Percentiles rank a stretch among this genome's conserved stretches.
Evolutionary conservation across 129 eudicot species (phyloP).

Genomic region (Pittosporum tobira): DNA sequence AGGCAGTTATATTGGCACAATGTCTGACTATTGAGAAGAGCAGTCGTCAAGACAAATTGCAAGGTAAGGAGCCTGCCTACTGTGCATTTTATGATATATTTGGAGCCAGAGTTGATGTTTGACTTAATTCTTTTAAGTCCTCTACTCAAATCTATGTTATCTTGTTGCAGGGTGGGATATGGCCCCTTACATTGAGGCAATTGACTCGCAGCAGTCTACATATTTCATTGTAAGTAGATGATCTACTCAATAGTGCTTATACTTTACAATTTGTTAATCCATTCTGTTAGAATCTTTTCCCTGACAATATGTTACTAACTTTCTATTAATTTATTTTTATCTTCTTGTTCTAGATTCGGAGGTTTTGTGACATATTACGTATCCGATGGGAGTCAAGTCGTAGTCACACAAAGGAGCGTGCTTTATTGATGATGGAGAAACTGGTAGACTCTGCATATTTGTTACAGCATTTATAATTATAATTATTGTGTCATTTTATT

Average conservation of each 20-base stretch:
- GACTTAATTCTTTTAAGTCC: not conserved
- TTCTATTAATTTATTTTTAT: too few species aligned
- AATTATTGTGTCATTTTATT: not conserved
- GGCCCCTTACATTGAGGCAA: conserved; percentile 90
- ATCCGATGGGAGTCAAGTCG: conserved; percentile 88
- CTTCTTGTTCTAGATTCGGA: conserved; percentile 25
- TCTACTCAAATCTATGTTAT: not conserved
- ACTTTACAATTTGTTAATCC: too few species aligned
- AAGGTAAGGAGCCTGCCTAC: conserved; percentile 39
- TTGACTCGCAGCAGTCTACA: conserved; percentile 73
- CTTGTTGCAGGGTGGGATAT: conserved; percentile 60
- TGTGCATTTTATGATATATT: too few species aligned
- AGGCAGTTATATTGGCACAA: conserved; percentile 65
- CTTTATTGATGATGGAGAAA: conserved; percentile 85
- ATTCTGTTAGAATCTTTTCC: not conserved
- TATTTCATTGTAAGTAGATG: conserved; percentile 43
- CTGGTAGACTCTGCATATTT: conserved; percentile 24
- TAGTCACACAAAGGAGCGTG: conserved; percentile 84
- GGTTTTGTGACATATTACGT: conserved; percentile 71
- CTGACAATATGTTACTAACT: not conserved
- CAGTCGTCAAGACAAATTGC: conserved; percentile 66
- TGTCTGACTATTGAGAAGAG: conserved; percentile 63
- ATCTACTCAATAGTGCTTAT: too few species aligned
- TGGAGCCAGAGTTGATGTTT: not conserved
- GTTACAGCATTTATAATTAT: not conserved